Evolutionary conservation across 1,284 basidiomycete genomes (phyloP).

Genomic region (Ustilago cynodontis): DNA sequence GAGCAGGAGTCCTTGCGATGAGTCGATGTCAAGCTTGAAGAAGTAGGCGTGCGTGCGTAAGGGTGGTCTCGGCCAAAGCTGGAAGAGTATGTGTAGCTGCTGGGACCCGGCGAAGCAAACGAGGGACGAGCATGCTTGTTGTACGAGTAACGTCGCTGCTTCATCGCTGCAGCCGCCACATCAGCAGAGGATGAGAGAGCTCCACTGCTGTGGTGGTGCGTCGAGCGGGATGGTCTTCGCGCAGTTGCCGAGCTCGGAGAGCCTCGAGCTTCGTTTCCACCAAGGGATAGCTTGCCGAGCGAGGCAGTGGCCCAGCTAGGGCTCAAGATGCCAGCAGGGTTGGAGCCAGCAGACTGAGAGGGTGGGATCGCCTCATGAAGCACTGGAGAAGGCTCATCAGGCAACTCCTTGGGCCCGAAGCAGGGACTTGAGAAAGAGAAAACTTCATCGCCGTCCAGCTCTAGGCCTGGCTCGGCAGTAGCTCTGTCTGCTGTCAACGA

Average conservation of each 20-base stretch:
- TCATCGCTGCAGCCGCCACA: conserved; percentile 49
- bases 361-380: conserved; percentile 43
- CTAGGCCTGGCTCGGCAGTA: conserved; percentile 38
- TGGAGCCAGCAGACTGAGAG: conserved; percentile 22
- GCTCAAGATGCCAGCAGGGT: conserved; percentile 48
- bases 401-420: conserved; percentile 57
- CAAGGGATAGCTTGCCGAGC: conserved; percentile 54
- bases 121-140: conserved; percentile 42
- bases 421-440: conserved; percentile 64
- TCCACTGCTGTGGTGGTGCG: conserved; percentile 30
- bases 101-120: conserved; percentile 39
- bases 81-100: conserved; percentile 52
- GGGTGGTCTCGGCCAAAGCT: conserved; percentile 51
- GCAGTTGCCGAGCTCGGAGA: conserved; percentile 29
- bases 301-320: conserved; percentile 58
- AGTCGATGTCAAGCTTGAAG: conserved; percentile 28
- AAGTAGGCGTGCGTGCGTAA: conserved; percentile 53
- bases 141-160: conserved; percentile 53
- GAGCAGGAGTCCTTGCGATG: conserved; percentile 42
- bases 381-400: conserved; percentile 48
- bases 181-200: conserved; percentile 49
- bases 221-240: conserved; percentile 35
- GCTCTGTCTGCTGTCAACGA: conserved; percentile 27
- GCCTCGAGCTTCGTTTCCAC: conserved; percentile 41
- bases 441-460: conserved; percentile 58